These are phyloP conservation scores for Gilbertella persicaria DNA, from an alignment of 371 early-diverging fungal species.

Conservation along the genomic window DNA sequence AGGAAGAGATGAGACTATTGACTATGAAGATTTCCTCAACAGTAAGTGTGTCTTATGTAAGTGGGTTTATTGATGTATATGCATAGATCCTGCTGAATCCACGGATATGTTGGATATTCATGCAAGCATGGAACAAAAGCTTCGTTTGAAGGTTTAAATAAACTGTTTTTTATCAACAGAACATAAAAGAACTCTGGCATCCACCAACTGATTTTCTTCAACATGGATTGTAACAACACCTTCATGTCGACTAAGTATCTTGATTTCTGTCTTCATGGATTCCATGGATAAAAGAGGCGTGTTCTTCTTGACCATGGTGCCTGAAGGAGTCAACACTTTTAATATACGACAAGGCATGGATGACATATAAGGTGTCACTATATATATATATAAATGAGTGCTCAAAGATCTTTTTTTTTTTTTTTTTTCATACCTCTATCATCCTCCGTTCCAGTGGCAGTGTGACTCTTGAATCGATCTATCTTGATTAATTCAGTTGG, in stretches of 20 bases:
- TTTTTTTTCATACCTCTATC: constrained; percentile 34
- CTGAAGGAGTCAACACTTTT: constrained; percentile 56
- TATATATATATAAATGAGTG: neutral
- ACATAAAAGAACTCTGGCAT: constrained; percentile 68
- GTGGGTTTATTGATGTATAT: constrained; percentile 6
- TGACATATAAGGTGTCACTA: constrained; percentile 69
- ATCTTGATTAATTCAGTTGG: constrained; percentile 51
- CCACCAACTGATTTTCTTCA: constrained; percentile 66
- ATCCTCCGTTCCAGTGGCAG: constrained; percentile 44
- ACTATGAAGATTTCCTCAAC: constrained; percentile 88
- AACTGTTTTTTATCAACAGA: constrained; percentile 45
- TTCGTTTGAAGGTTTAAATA: constrained; percentile 30
- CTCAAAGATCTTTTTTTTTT: neutral
- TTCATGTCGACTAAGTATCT: constrained; percentile 62
- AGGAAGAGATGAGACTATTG: constrained; percentile 87
- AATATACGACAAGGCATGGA: constrained; percentile 78
- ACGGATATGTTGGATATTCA: constrained; percentile 68
- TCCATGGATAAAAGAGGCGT: constrained; percentile 70
- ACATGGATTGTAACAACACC: constrained; percentile 65
- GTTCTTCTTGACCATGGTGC: constrained; percentile 61
- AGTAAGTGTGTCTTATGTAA: constrained; percentile 42
- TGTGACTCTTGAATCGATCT: constrained; percentile 50
- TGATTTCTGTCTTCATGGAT: constrained; percentile 79
- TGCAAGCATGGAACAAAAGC: constrained; percentile 66
- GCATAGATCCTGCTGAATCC: constrained; percentile 65